Percentiles rank a stretch among this genome's conserved stretches.
phyloP scores from a whole-genome alignment of 2,329 filamentous ascomycete genomes.

The Aspergillus alliaceus region DNA sequence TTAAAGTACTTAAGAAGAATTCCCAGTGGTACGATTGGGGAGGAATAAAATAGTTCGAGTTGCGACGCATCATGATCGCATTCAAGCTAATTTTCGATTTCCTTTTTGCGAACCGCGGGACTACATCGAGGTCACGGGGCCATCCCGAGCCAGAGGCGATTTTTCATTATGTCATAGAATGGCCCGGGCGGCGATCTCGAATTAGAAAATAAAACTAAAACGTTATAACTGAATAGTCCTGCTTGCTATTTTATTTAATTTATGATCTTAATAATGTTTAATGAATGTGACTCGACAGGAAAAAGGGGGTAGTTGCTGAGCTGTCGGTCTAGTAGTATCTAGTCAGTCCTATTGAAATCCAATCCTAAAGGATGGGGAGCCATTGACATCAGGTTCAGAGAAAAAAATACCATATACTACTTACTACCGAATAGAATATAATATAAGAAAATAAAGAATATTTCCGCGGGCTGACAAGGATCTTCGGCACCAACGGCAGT shows the following conservation, averaged over 20 bases:
- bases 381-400: background rate
- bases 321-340: background rate
- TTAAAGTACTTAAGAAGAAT: too few species aligned
- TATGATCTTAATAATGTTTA: background rate
- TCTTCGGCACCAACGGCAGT: background rate
- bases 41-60: too few species aligned
- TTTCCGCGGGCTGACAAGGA: background rate
- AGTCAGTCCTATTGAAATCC: background rate
- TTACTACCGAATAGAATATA: too few species aligned
- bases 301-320: background rate
- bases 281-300: background rate
- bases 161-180: constrained; percentile 28
- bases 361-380: background rate
- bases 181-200: constrained; percentile 15
- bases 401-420: too few species aligned
- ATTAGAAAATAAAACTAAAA: background rate
- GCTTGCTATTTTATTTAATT: background rate
- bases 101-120: too few species aligned
- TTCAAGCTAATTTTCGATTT: too few species aligned
- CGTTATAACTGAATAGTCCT: background rate
- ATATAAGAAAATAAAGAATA: background rate
- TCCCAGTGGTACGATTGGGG: too few species aligned
- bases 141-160: constrained; percentile 9
- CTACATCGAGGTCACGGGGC: constrained; percentile 18
- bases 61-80: background rate